Base-by-base conservation (phyloP, 352 stramenopile species). In the Phytophthora palmivora region DNA sequence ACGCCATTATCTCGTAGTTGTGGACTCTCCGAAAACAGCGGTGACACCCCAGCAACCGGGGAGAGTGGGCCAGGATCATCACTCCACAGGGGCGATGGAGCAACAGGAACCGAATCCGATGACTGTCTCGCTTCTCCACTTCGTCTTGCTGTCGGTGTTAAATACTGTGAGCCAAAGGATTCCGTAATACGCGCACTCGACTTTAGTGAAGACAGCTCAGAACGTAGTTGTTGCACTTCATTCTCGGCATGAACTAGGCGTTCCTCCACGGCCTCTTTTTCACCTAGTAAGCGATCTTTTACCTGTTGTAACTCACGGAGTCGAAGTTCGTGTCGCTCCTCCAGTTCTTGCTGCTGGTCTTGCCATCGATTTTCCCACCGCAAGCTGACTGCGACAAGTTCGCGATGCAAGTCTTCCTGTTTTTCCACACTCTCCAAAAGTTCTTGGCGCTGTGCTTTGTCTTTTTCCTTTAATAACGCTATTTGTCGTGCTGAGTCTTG, bases 321-420 rank as follows among this genome's bases (percentile, higher is more conserved):
- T 11, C 74, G 74, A 10, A 88, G 32, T 16, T 91, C 79, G 24
- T 81, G 70, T 2, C 69, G 70, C 9, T 62, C 57, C 9, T 68
- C 71, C 10, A 87, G 41, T 24, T 89, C 78, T 52, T 85, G 71
- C 51, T 94, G 72, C 37, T 87, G 63, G 12, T 88, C 78, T 63
- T 87, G 74, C 73, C 78, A 82, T 44, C 82, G 86, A 36, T 85
- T 88, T 39, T 91, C 83, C 76, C 79, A 89, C 21, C 78, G 69
- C n/a, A 90, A 30, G 36, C 85, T 87, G n/a, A 81, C 49, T 6
- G 77, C 77, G 16, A 89, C 68, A 36, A 89, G 60, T n/a, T 92
- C 74, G 1, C 77, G 78, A 21, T 89, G 82, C 36, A 87, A 21
- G 3, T 88, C 79, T 54, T 91, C 81, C n/a, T 83, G 70, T 42